Evolutionary conservation across 306 rosid genomes (phyloP).

Genomic region (Rosa persica): DNA sequence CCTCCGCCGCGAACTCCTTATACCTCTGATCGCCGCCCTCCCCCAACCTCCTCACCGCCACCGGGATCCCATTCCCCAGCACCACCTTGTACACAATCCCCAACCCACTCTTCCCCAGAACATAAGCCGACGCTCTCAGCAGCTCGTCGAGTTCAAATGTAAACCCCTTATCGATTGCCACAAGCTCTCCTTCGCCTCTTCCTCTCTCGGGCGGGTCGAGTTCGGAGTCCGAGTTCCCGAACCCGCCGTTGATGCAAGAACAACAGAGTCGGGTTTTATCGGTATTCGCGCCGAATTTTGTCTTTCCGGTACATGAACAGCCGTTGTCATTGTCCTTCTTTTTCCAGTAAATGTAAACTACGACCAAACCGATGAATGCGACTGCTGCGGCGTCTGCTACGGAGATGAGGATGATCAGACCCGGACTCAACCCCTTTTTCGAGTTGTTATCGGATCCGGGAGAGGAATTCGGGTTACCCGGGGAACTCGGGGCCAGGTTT

Average conservation of each 20-base stretch:
- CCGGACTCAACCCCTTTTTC: slow-evolving; percentile 61
- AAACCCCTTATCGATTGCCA: slow-evolving; percentile 89
- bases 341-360: slow-evolving; percentile 83
- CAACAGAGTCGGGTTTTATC: slow-evolving; percentile 43
- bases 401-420: slow-evolving; percentile 69
- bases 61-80: slow-evolving; percentile 91
- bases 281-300: slow-evolving; percentile 37
- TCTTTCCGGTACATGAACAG: slow-evolving; percentile 74
- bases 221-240: slow-evolving; percentile 69
- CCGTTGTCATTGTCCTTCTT: slow-evolving; percentile 64
- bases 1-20: slow-evolving; percentile 85
- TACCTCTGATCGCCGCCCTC: slow-evolving; percentile 97
- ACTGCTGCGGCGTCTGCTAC: slow-evolving; percentile 85
- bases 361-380: slow-evolving; percentile 64
- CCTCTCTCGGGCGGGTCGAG: slow-evolving; percentile 42
- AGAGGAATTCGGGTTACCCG: slow-evolving; percentile 38
- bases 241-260: slow-evolving; percentile 51
- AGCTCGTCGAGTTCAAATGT: slow-evolving; percentile 90
- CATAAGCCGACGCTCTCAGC: slow-evolving; percentile 90
- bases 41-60: slow-evolving; percentile 93
- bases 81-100: slow-evolving; percentile 98
- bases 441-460: slow-evolving; percentile 20
- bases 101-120: slow-evolving; percentile 91
- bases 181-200: slow-evolving; percentile 69
- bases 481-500: slow-evolving; percentile 37